Percentiles rank a stretch among this genome's conserved stretches.
Evolutionary conservation across 495 filamentous ascomycete genomes (phyloP).

Genomic region (Aspergillus kassunensis): DNA sequence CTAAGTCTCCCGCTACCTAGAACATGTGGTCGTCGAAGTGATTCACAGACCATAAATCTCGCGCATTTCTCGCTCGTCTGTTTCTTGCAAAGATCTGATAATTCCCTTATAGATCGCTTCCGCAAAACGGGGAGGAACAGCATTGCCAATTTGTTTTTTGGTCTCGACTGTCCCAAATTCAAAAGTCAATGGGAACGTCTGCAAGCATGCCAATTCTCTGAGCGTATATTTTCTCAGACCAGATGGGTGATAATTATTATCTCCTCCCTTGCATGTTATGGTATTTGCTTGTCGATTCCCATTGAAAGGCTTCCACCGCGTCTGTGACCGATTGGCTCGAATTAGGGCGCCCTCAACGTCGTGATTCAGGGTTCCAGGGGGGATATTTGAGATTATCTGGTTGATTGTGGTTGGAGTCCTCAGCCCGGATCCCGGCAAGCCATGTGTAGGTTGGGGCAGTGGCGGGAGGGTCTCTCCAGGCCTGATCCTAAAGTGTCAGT

Average conservation of each 20-base stretch:
- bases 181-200: slow-evolving; percentile 68
- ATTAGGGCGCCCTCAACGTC: slow-evolving; percentile 30
- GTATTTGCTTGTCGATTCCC: slow-evolving; percentile 50
- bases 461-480: slow-evolving; percentile 70
- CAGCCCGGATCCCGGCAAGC: slow-evolving; percentile 24
- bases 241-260: slow-evolving; percentile 63
- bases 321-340: slow-evolving; percentile 17
- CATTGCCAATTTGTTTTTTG: slow-evolving; percentile 81
- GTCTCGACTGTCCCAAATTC: slow-evolving; percentile 47
- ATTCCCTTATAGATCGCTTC: slow-evolving; percentile 57
- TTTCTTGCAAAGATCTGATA: slow-evolving; percentile 49
- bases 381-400: slow-evolving; percentile 44
- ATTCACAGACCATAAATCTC: too few species aligned
- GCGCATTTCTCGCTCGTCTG: slow-evolving; percentile 44
- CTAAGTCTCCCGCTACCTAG: background rate
- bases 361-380: slow-evolving; percentile 38
- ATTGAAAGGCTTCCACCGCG: slow-evolving; percentile 28
- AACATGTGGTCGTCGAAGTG: background rate
- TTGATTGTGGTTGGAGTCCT: slow-evolving; percentile 42
- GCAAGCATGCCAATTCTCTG: slow-evolving; percentile 71
- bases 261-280: slow-evolving; percentile 67
- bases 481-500: slow-evolving; percentile 38
- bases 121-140: slow-evolving; percentile 67
- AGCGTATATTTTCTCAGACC: slow-evolving; percentile 64
- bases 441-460: slow-evolving; percentile 66